phyloP scores from a whole-genome alignment of 306 rosid species.

The Crotalaria pallida region DNA sequence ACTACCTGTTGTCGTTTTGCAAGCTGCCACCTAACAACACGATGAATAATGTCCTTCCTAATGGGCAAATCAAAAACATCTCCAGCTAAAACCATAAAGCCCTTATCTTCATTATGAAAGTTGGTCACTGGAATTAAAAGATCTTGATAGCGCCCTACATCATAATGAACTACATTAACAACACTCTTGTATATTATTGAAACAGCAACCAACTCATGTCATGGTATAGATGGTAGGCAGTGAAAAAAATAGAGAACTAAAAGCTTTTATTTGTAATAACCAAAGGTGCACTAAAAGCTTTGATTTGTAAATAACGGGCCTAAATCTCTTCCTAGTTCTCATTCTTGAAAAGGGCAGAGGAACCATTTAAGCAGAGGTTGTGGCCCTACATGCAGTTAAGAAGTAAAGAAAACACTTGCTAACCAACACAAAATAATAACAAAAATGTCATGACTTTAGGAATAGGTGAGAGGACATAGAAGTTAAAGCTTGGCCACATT shows the following conservation, averaged over 20 bases:
- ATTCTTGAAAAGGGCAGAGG: neutral
- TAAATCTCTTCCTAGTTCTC: neutral
- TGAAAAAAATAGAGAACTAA: neutral
- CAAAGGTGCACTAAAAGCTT: constrained; percentile 7
- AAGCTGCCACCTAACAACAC: constrained; percentile 91
- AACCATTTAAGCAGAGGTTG: neutral
- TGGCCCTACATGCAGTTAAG: constrained; percentile 3
- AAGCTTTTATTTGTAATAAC: neutral
- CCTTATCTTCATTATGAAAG: constrained; percentile 78
- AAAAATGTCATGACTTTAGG: neutral
- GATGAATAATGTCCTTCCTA: constrained; percentile 86
- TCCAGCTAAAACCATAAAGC: constrained; percentile 83
- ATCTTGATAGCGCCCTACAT: constrained; percentile 71
- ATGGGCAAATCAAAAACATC: constrained; percentile 90
- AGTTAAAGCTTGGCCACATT: constrained; percentile 7
- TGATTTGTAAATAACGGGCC: neutral
- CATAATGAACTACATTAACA: constrained; percentile 20
- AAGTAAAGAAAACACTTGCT: neutral
- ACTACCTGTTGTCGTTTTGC: constrained; percentile 87
- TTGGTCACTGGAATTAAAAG: constrained; percentile 87
- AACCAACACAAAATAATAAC: neutral
- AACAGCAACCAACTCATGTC: neutral
- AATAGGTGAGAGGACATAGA: neutral
- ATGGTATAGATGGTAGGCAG: constrained; percentile 4
- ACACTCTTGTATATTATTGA: constrained; percentile 1